Base-by-base conservation (phyloP, 805 yeast genomes). In the Starmerella sirachaensis region DNA sequence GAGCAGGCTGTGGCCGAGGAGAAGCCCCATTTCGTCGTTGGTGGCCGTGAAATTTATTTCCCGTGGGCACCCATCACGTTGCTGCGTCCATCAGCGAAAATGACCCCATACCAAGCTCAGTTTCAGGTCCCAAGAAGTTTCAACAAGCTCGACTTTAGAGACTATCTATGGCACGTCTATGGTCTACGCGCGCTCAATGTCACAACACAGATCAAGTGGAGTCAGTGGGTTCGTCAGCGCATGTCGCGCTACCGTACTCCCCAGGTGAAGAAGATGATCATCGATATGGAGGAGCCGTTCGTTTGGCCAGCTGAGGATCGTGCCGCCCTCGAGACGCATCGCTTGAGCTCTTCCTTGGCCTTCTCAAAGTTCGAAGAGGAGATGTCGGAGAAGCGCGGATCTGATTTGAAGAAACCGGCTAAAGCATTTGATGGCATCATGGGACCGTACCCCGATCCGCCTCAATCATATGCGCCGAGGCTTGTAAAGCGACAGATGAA, bases 51-150 rank as follows among this genome's bases (percentile, higher is more conserved):
- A 46, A 65, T 80, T 8, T 86, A 74, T 57, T 81, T 88, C 58
- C 98, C 98, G 22, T 74, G 75, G 45, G 94, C 93, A 1, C 68
- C 88, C 45, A 66, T 88, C 26, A 73, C 81, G 35, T 65, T 88
- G 22, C 62, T 91, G 45, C 72, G 94, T 55, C 94, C 96, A 12
- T 81, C 81, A 53, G 95, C 97, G n/a, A 82, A 82, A 55, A 94
- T 83, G 61, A 81, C 95, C 0, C 99, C 99, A 33, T 86, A 81
- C 62, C 96, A 85, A 61, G 97, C 97, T 34, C 85, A 84, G 58
- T 91, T 91, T 61, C 74, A 82, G 47, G 98, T 93, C 14, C 98
- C 99, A 12, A 74, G 80, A 54, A 74, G 82, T 38, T 86, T 91
- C 69, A 91, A 91, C 66, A 88, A 86, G 59, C 67, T 91, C 63